phyloP scores from a whole-genome alignment of 2,329 filamentous ascomycete genomes.

The Apiospora sp. region DNA sequence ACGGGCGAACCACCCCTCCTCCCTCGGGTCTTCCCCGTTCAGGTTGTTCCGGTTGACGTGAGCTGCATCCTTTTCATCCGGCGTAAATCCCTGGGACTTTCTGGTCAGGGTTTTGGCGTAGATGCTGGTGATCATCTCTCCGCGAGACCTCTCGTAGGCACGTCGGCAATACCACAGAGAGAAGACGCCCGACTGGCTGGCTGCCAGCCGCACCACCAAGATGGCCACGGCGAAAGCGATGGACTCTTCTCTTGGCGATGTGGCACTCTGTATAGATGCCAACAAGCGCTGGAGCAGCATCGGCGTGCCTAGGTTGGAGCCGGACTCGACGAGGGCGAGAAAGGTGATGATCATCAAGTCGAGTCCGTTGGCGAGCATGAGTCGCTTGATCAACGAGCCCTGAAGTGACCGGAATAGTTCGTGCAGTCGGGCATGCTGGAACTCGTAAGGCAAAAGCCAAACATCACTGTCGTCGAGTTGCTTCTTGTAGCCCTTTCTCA shows the following conservation, averaged over 20 bases:
- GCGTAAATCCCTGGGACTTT: conserved; percentile 60
- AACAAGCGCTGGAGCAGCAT: conserved; percentile 77
- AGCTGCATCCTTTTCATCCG: conserved; percentile 35
- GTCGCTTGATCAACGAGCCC: conserved; percentile 74
- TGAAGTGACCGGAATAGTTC: conserved; percentile 75
- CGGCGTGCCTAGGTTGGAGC: conserved; percentile 64
- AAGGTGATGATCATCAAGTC: conserved; percentile 75
- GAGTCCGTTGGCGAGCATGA: conserved; percentile 79
- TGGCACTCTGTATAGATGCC: conserved; percentile 63
- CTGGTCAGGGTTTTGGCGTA: conserved; percentile 79
- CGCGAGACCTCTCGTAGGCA: conserved; percentile 82
- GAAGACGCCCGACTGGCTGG: conserved; percentile 72
- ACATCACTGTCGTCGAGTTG: conserved; percentile 82
- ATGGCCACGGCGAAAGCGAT: conserved; percentile 71
- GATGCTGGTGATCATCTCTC: conserved; percentile 86
- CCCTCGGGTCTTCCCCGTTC: conserved; percentile 32
- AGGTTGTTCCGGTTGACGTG: conserved; percentile 34
- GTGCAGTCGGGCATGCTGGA: conserved; percentile 81
- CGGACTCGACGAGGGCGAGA: conserved; percentile 70
- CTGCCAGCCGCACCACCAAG: conserved; percentile 66
- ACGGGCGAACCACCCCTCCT: conserved; percentile 40
- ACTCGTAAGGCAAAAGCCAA: conserved; percentile 81
- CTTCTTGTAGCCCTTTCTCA: conserved; percentile 67
- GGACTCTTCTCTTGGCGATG: conserved; percentile 59
- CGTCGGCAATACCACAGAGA: conserved; percentile 84